phyloP scores from a whole-genome alignment of 768 basidiomycete species.

The Gloeophyllum trabeum region DNA sequence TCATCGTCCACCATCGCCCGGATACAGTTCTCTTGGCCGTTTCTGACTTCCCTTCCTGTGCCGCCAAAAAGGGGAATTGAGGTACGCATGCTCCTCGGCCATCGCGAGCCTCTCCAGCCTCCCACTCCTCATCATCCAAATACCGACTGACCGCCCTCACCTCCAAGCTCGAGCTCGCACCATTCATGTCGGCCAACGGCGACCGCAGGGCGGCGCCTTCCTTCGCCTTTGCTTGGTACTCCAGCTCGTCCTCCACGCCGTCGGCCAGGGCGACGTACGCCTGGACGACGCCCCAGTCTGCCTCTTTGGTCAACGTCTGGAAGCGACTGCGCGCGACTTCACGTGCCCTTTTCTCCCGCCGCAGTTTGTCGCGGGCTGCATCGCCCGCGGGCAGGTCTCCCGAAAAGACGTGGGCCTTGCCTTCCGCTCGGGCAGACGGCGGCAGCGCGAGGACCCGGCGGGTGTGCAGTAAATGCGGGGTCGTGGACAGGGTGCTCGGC shows the following conservation, averaged over 20 bases:
- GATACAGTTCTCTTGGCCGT: too few relatives aligned
- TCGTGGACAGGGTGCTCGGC: conserved; percentile 50
- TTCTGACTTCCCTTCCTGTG: too few relatives aligned
- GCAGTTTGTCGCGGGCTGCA: conserved; percentile 21
- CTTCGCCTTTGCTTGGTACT: conserved; percentile 16
- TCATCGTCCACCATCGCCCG: too few relatives aligned
- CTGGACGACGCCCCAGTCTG: conserved; percentile 53
- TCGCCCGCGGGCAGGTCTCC: conserved; percentile 21
- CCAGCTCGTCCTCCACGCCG: conserved; percentile 13
- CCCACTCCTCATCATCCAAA: conserved; percentile 65
- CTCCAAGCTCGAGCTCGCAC: conserved; percentile 20
- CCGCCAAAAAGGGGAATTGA: conserved; percentile 13
- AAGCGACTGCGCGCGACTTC: conserved; percentile 13
- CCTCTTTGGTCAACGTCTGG: conserved; percentile 58
- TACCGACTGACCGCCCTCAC: conserved; percentile 45
- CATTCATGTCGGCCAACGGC: conserved; percentile 14
- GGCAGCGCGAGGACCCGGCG: conserved; percentile 47
- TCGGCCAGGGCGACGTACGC: conserved; percentile 64
- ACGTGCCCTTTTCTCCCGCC: conserved; percentile 37
- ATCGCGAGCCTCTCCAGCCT: conserved; percentile 24
- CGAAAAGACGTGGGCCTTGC: conserved; percentile 14
- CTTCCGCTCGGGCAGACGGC: conserved; percentile 18
- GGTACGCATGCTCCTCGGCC: conserved; percentile 15
- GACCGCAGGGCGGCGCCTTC: conserved; percentile 4
- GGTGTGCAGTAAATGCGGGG: conserved; percentile 67